These are phyloP conservation scores for Malus hybrid DNA, from an alignment of 331 rosid species.

Conservation along the genomic window DNA sequence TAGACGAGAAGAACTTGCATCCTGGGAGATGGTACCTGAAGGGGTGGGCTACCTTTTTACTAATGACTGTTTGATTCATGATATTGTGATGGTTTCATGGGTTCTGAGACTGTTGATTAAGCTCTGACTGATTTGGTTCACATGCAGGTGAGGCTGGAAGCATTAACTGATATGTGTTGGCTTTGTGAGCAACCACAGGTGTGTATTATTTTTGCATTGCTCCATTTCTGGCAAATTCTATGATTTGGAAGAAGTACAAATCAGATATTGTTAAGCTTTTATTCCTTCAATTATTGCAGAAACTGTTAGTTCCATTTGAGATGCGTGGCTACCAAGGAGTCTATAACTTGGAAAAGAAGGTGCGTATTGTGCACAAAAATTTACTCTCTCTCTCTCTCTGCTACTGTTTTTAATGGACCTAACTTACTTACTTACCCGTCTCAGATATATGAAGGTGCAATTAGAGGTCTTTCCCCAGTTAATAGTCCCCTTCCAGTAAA, in stretches of 20 bases:
- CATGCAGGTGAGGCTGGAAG: slow-evolving; percentile 78
- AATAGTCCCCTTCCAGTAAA: slow-evolving; percentile 55
- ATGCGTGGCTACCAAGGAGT: slow-evolving; percentile 96
- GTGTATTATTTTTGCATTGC: slow-evolving; percentile 1
- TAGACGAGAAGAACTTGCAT: slow-evolving; percentile 56
- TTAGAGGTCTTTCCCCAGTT: slow-evolving; percentile 64
- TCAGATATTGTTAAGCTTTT: neutral
- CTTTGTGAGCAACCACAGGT: slow-evolving; percentile 94
- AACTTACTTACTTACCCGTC: slow-evolving; percentile 6
- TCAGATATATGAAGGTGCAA: slow-evolving; percentile 77
- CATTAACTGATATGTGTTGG: slow-evolving; percentile 83
- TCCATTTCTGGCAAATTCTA: neutral
- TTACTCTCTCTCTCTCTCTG: neutral
- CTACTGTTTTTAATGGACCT: neutral
- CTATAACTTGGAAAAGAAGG: slow-evolving; percentile 92
- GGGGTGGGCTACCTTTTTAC: slow-evolving; percentile 39
- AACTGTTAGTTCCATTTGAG: slow-evolving; percentile 85
- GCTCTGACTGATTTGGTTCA: neutral
- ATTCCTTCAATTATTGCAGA: slow-evolving; percentile 34
- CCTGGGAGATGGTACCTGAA: slow-evolving; percentile 84
- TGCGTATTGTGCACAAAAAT: slow-evolving; percentile 11
- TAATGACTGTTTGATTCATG: neutral
- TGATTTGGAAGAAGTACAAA: neutral
- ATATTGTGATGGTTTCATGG: neutral
- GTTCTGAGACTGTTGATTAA: slow-evolving; percentile 1